These are phyloP conservation scores for Colletotrichum sp. DNA, from an alignment of 2,329 filamentous ascomycete species.

Conservation along the genomic window DNA sequence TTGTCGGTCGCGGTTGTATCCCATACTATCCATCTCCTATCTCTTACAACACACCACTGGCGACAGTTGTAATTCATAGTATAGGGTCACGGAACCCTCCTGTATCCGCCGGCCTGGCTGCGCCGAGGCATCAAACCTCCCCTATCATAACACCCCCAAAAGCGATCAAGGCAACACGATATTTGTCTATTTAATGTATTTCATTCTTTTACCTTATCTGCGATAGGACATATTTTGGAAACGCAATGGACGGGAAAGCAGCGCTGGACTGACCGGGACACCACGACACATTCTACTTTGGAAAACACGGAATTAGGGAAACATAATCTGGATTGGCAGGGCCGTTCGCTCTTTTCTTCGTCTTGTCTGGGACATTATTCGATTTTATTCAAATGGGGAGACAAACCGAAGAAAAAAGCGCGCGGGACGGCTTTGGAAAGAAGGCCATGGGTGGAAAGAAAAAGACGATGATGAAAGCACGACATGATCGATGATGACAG, in stretches of 20 bases:
- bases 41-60: background rate
- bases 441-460: background rate
- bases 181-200: background rate
- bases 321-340: slow-evolving; percentile 13
- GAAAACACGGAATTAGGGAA: background rate
- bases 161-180: background rate
- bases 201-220: background rate
- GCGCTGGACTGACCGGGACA: slow-evolving; percentile 2
- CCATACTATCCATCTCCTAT: background rate
- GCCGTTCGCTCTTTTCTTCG: background rate
- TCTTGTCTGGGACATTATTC: background rate
- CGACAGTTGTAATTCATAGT: slow-evolving; percentile 3
- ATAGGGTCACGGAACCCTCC: background rate
- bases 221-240: background rate
- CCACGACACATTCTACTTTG: background rate
- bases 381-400: background rate
- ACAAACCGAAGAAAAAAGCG: background rate
- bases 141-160: background rate
- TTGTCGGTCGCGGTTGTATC: background rate
- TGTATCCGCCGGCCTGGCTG: slow-evolving; percentile 4
- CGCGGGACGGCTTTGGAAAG: background rate
- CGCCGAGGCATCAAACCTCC: background rate
- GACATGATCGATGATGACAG: slow-evolving; percentile 4
- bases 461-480: background rate
- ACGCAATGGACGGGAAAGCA: background rate